phyloP scores from a whole-genome alignment of 2,329 filamentous ascomycete genomes.

The Colletotrichum abscissum region DNA sequence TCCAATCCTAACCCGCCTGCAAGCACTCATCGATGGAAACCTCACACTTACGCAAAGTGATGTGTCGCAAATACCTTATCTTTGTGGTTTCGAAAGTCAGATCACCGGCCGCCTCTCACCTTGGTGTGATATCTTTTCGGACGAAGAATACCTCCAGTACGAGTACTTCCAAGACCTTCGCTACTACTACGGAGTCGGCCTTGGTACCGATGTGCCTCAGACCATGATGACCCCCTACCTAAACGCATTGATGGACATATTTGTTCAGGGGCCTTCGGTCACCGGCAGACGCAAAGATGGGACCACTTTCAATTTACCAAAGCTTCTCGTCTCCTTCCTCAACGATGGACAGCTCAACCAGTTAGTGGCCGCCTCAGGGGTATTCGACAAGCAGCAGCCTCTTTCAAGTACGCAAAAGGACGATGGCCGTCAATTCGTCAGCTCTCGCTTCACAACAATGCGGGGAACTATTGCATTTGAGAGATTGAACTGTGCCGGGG shows the following conservation, averaged over 20 bases:
- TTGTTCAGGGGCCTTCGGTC: constrained; percentile 63
- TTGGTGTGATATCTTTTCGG: constrained; percentile 71
- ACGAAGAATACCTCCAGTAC: constrained; percentile 71
- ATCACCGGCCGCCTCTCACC: constrained; percentile 71
- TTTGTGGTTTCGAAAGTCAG: constrained; percentile 79
- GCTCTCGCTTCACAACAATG: constrained; percentile 70
- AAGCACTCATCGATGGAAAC: constrained; percentile 62
- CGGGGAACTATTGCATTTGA: constrained; percentile 74
- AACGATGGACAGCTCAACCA: constrained; percentile 76
- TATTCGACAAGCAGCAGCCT: constrained; percentile 67
- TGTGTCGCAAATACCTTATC: constrained; percentile 70
- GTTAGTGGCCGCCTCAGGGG: constrained; percentile 67
- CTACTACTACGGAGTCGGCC: constrained; percentile 75
- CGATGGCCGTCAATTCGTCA: constrained; percentile 62
- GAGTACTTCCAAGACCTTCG: constrained; percentile 76
- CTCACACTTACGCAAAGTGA: constrained; percentile 66
- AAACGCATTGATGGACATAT: constrained; percentile 61
- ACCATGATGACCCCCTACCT: constrained; percentile 73
- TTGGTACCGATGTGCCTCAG: constrained; percentile 63
- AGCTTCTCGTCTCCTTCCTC: constrained; percentile 69
- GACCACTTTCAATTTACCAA: constrained; percentile 60
- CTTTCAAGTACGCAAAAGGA: constrained; percentile 61
- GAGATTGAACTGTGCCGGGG: constrained; percentile 62
- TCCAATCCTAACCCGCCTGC: constrained; percentile 63
- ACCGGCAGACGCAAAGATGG: constrained; percentile 60